Conservation (phyloP, 352 stramenopile genomes). For the Saprolegnia parasitica region DNA sequence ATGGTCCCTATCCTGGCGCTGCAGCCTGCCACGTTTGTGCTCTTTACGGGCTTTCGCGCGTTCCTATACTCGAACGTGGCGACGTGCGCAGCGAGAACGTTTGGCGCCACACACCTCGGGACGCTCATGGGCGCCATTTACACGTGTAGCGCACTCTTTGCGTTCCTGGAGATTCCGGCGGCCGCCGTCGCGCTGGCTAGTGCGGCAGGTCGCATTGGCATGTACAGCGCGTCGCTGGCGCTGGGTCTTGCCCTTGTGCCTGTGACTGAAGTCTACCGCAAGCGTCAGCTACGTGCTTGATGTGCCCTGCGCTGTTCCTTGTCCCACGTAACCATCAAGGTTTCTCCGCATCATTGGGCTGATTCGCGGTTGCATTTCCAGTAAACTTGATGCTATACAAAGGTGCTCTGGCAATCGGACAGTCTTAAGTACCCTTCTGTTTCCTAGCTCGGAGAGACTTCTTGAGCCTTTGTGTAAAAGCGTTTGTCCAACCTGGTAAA, state of each 20-base stretch:
- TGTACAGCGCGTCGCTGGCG: not conserved
- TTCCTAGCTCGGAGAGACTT: too few relatives aligned
- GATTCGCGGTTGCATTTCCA: too few relatives aligned
- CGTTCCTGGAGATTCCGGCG: conserved; percentile 4
- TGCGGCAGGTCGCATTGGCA: not conserved
- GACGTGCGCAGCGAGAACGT: conserved; percentile 11
- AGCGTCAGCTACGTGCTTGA: not conserved
- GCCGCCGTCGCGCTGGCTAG: not conserved
- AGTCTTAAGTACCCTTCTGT: too few relatives aligned
- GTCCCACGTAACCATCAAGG: too few relatives aligned
- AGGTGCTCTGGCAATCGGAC: too few relatives aligned
- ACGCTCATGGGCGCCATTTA: conserved; percentile 19
- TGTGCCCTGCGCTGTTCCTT: too few relatives aligned
- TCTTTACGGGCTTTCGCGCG: conserved; percentile 26
- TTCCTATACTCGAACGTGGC: conserved; percentile 19
- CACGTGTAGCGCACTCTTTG: not conserved
- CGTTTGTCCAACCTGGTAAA: too few relatives aligned
- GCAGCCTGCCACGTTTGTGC: conserved; percentile 16
- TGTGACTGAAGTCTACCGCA: not conserved
- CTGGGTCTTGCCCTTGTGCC: not conserved
- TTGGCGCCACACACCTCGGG: conserved; percentile 12
- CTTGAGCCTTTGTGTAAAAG: too few relatives aligned
- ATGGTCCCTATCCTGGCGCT: conserved; percentile 14
- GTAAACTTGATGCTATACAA: too few relatives aligned
- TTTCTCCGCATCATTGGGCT: too few relatives aligned